A percentile compares a stretch with the other conserved stretches of the same genome.
These are phyloP conservation scores for Ilyonectria sp. DNA, from an alignment of 2,329 filamentous ascomycete species.

Conservation along the genomic window DNA sequence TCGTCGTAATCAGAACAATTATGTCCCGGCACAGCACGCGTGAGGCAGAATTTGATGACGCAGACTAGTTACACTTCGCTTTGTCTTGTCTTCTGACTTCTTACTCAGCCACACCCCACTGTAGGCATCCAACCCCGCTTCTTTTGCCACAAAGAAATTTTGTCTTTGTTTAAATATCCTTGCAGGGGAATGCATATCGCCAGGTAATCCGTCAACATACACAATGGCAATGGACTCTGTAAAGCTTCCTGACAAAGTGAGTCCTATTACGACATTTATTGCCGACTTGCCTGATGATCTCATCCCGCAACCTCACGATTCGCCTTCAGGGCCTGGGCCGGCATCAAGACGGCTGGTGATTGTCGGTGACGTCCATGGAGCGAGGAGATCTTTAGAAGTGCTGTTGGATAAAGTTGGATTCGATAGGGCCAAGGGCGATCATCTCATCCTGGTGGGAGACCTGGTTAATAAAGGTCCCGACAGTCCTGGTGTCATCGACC, in stretches of 20 bases:
- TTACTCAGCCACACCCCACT: no score
- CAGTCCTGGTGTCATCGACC: conserved; percentile 80
- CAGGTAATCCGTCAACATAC: not conserved
- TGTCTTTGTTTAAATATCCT: no score
- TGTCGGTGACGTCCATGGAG: conserved; percentile 92
- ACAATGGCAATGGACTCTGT: not conserved
- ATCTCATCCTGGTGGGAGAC: conserved; percentile 82
- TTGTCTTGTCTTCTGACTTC: no score
- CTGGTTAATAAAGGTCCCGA: conserved; percentile 88
- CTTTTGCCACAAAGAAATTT: no score
- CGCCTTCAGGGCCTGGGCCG: not conserved
- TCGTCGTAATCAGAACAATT: not conserved
- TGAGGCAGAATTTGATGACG: no score
- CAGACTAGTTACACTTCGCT: no score
- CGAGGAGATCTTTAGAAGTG: conserved; percentile 73
- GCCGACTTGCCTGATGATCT: not conserved
- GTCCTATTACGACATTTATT: not conserved
- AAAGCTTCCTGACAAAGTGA: not conserved
- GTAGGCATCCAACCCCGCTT: no score
- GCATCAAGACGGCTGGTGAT: conserved; percentile 65
- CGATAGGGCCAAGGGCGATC: conserved; percentile 66
- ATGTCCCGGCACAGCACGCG: not conserved
- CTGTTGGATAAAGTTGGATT: conserved; percentile 80
- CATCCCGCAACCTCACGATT: not conserved
- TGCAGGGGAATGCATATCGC: no score